Conservation (phyloP, 495 filamentous ascomycete species). For the Penicillium ucsense region DNA sequence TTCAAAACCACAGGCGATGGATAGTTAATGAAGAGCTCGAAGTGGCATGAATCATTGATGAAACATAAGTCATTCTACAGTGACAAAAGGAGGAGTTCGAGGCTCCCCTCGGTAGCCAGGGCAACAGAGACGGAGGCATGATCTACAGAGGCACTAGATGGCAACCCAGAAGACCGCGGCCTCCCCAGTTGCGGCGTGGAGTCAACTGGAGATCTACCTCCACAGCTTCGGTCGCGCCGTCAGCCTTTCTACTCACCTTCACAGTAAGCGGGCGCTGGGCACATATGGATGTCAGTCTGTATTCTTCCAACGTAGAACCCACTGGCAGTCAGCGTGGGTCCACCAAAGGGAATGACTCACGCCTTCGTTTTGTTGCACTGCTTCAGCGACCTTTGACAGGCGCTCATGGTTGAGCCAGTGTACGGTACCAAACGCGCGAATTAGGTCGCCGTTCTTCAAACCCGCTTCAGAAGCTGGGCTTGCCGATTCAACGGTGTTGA, state of each 20-base stretch:
- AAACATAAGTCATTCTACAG: no score
- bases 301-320: no score
- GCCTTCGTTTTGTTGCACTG: conserved; percentile 80
- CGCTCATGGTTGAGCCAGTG: conserved; percentile 77
- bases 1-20: no score
- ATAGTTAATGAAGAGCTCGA: no score
- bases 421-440: conserved; percentile 75
- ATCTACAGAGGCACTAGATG: conserved; percentile 64
- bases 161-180: conserved; percentile 78
- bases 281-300: background rate
- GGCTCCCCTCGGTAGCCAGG: conserved; percentile 1
- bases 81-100: no score
- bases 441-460: conserved; percentile 69
- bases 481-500: conserved; percentile 68
- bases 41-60: no score
- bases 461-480: conserved; percentile 84
- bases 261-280: conserved; percentile 54
- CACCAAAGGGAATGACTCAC: conserved; percentile 42
- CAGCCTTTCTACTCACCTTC: conserved; percentile 49
- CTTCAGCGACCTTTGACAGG: conserved; percentile 72
- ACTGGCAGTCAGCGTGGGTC: no score
- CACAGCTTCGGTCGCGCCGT: conserved; percentile 25
- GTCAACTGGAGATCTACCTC: conserved; percentile 61
- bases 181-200: conserved; percentile 77
- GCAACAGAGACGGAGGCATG: conserved; percentile 3